Evolutionary conservation across 106 monocot species (phyloP).

Genomic region (Phalaenopsis aphrodite): DNA sequence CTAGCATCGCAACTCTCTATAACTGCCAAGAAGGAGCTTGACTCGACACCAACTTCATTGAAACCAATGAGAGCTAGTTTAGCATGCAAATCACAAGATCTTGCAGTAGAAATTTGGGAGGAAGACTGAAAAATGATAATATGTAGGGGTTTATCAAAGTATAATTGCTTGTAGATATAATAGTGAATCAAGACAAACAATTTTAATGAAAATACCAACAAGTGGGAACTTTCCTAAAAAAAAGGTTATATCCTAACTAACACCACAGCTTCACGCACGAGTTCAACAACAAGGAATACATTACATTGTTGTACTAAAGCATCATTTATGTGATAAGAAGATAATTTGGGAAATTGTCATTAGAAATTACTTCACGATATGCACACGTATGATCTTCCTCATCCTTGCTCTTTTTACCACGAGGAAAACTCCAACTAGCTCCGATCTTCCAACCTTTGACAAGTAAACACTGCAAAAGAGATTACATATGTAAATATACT

Average conservation of each 20-base stretch:
- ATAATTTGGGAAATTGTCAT: not conserved
- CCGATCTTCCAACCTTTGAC: slow-evolving; percentile 98
- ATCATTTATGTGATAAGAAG: not conserved
- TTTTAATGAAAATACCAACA: not conserved
- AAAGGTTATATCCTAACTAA: not conserved
- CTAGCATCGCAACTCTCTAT: too few species aligned
- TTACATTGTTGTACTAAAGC: slow-evolving; percentile 2
- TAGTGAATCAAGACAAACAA: not conserved
- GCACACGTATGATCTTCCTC: slow-evolving; percentile 94
- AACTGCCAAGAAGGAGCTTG: too few species aligned
- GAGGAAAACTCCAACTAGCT: slow-evolving; percentile 98
- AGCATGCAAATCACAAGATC: too few species aligned
- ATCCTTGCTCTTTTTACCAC: slow-evolving; percentile 94
- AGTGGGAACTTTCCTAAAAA: not conserved
- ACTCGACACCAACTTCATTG: too few species aligned
- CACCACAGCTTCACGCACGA: not conserved
- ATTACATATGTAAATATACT: not conserved
- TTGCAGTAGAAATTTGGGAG: not conserved
- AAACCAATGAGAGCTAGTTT: too few species aligned
- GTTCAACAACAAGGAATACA: not conserved
- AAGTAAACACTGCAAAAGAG: slow-evolving; percentile 72
- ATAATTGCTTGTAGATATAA: not conserved
- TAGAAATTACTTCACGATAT: slow-evolving; percentile 65
- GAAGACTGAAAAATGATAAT: not conserved
- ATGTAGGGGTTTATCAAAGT: too few species aligned